Evolutionary conservation across 2,329 filamentous ascomycete species (phyloP), one percentile per base, ranked within the genome.

Genomic region (Sporothrix dimorphospora): DNA sequence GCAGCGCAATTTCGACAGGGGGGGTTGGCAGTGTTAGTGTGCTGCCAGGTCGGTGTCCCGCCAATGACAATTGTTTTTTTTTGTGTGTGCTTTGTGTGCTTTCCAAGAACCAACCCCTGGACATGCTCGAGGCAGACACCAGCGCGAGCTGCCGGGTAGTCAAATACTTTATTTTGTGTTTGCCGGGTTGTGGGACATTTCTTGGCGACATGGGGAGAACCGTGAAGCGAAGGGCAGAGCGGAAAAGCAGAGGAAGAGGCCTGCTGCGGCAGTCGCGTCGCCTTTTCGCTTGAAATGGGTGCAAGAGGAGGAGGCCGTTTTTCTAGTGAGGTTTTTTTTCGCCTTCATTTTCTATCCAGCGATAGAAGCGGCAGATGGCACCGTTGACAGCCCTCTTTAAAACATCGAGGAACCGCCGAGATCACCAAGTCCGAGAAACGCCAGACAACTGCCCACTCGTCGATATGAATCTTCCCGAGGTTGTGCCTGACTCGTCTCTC

Each of bases 401-500:
- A 57, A 57, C 3, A 2, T 38, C 9, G 19, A 40, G 11, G 16
- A n/a, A 16, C 34, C 19, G 34, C n/a, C 30, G 57, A 40, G 9
- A 63, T 63, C 57, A 42, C 34, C 57, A 42, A 16, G 16, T 42
- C 11, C 38, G 11, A 27, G 14, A 27, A 16, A 14, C 38, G 47
- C 14, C 42, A 51, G 14, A 21, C 34, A 4, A 11, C 19, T 19
- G 16, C 24, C 61, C 53, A 12, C 21, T 24, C 21, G 11, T 27
- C 61, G 76, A 51, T 72, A 78, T 72, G 63, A 63, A 76, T 72
- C 75, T 77, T 53, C 77, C 78, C 7, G 76, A 79, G 74, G 77
- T 77, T 7, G 75, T 76, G 6, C 72, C 72, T 11, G 76, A 77
- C 40, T 51, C 72, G 19, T 74, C 75, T 8, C 77, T 76, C 1